Evolutionary conservation across 2,329 filamentous ascomycete genomes (phyloP).

Genomic region (Mycogone perniciosa): DNA sequence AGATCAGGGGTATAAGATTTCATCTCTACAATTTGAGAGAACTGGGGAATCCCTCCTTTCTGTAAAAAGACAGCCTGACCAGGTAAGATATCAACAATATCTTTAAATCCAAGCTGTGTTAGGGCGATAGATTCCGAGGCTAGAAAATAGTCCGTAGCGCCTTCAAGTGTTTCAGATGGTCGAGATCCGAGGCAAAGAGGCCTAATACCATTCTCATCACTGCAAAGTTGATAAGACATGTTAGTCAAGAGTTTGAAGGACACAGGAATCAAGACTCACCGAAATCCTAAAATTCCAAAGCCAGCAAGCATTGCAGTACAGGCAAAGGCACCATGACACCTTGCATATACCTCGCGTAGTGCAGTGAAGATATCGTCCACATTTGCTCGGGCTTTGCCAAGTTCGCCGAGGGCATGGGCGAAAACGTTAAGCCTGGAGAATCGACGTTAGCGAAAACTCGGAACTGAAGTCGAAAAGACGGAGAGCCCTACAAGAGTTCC

Average conservation of each 20-base stretch:
- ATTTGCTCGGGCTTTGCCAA: conserved; percentile 75
- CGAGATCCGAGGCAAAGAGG: conserved; percentile 74
- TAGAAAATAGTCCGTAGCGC: conserved; percentile 78
- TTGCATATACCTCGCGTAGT: conserved; percentile 41
- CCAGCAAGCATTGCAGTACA: conserved; percentile 11
- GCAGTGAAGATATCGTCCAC: conserved; percentile 69
- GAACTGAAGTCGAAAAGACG: conserved; percentile 5
- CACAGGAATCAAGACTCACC: conserved; percentile 48
- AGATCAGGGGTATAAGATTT: conserved; percentile 69
- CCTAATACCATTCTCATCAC: conserved; percentile 58
- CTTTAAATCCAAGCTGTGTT: conserved; percentile 69
- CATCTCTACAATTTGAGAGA: conserved; percentile 64
- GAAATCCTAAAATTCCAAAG: conserved; percentile 9
- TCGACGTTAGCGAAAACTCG: background rate
- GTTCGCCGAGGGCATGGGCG: conserved; percentile 73
- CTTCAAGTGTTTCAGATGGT: conserved; percentile 53
- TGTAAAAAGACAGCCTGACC: conserved; percentile 81
- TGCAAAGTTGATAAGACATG: conserved; percentile 7
- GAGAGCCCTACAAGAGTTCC: conserved; percentile 38
- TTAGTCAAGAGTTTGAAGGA: conserved; percentile 27
- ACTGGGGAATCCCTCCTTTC: conserved; percentile 68
- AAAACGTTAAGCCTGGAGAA: conserved; percentile 66
- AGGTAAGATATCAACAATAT: conserved; percentile 71
- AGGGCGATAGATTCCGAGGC: conserved; percentile 84
- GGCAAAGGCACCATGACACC: conserved; percentile 6